phyloP scores from a whole-genome alignment of 192 early-diverging fungal genomes.

The Ramicandelaber brevisporus region DNA sequence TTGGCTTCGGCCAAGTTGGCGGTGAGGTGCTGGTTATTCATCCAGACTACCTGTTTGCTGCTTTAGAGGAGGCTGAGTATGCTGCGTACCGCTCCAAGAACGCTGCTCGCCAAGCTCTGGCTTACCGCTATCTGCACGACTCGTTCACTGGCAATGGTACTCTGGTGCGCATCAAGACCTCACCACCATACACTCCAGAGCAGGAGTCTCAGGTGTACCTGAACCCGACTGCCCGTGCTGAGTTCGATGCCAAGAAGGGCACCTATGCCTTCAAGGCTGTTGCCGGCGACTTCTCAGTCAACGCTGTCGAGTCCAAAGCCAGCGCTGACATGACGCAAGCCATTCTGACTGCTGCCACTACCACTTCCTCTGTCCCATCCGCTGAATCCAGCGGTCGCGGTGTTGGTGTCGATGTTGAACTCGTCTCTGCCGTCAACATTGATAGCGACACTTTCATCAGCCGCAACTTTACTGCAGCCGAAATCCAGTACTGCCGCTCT shows the following conservation, averaged over 20 bases:
- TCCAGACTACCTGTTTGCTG: conserved; percentile 61
- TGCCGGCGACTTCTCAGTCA: no score
- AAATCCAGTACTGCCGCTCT: conserved; percentile 49
- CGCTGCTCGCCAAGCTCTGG: conserved; percentile 37
- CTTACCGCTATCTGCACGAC: conserved; percentile 83
- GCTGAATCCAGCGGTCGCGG: conserved; percentile 21
- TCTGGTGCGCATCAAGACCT: conserved; percentile 69
- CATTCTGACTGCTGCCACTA: no score
- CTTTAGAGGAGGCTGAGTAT: conserved; percentile 41
- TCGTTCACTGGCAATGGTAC: conserved; percentile 50
- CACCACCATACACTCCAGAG: conserved; percentile 58
- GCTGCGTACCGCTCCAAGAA: conserved; percentile 39
- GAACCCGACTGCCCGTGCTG: conserved; percentile 61
- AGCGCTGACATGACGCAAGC: no score
- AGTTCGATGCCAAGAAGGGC: conserved; percentile 42
- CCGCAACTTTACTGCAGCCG: conserved; percentile 71
- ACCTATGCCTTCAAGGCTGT: conserved; percentile 53
- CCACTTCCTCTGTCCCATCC: no score
- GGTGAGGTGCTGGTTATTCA: conserved; percentile 68
- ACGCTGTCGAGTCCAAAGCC: no score
- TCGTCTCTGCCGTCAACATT: conserved; percentile 52
- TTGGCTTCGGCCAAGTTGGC: conserved; percentile 90
- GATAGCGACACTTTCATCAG: conserved; percentile 66
- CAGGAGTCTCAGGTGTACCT: conserved; percentile 66
- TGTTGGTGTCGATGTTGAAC: conserved; percentile 74